phyloP scores from a whole-genome alignment of 176 grass and related monocot species.

The Dactylis glomerata region DNA sequence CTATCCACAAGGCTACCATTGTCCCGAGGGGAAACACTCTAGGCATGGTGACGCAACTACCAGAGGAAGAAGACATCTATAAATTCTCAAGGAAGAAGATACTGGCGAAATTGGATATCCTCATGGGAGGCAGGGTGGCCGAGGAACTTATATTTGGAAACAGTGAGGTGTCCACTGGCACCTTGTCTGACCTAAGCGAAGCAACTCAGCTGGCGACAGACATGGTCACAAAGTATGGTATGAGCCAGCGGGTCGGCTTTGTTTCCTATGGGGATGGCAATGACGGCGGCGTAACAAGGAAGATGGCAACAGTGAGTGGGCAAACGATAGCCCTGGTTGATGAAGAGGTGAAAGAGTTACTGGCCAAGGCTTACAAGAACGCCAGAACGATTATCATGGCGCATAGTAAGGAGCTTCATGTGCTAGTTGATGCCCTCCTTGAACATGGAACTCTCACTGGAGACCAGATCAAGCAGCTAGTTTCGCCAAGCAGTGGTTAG shows the following conservation, averaged over 20 bases:
- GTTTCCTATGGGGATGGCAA: slow-evolving; percentile 58
- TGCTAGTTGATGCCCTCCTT: slow-evolving; percentile 63
- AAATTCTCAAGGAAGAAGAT: slow-evolving; percentile 50
- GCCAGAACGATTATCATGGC: slow-evolving; percentile 59
- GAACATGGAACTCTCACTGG: slow-evolving; percentile 65
- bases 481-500: slow-evolving; percentile 25
- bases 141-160: slow-evolving; percentile 73
- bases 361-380: slow-evolving; percentile 71
- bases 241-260: slow-evolving; percentile 55
- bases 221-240: slow-evolving; percentile 70
- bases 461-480: slow-evolving; percentile 65
- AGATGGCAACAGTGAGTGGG: slow-evolving; percentile 40
- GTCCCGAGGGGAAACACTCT: slow-evolving; percentile 55
- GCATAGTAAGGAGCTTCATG: slow-evolving; percentile 64
- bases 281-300: not conserved
- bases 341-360: slow-evolving; percentile 64
- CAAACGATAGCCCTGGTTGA: slow-evolving; percentile 59
- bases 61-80: slow-evolving; percentile 43
- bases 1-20: slow-evolving; percentile 69
- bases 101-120: slow-evolving; percentile 53
- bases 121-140: slow-evolving; percentile 66
- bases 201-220: slow-evolving; percentile 47
- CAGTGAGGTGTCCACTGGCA: slow-evolving; percentile 37
- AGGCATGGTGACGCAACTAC: slow-evolving; percentile 57
- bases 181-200: slow-evolving; percentile 36